These are phyloP conservation scores for Physcomitrium patens DNA, from an alignment of 225 moss, liverwort and hornwort species.

Conservation along the genomic window DNA sequence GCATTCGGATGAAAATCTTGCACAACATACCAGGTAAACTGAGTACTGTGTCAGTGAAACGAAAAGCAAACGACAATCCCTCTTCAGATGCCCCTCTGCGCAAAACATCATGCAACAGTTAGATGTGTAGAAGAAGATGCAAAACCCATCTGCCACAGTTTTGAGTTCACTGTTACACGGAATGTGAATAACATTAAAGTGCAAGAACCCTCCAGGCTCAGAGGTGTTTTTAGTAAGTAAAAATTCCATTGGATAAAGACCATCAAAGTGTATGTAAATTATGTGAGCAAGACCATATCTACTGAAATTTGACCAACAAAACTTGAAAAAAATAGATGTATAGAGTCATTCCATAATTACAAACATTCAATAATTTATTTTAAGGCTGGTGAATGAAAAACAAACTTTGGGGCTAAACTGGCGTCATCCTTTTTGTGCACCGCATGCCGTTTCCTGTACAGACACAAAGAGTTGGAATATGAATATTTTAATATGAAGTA, in stretches of 20 bases:
- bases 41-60: slow-evolving; percentile 95
- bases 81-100: slow-evolving; percentile 85
- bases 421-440: slow-evolving; percentile 54
- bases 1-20: slow-evolving; percentile 20
- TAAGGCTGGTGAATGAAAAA: slow-evolving; percentile 24
- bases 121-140: slow-evolving; percentile 12
- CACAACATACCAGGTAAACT: slow-evolving; percentile 71
- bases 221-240: slow-evolving; percentile 9
- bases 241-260: neutral
- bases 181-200: neutral
- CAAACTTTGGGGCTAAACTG: slow-evolving; percentile 54
- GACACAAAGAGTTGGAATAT: slow-evolving; percentile 24
- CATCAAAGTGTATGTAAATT: slow-evolving; percentile 3
- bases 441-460: slow-evolving; percentile 57
- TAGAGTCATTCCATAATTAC: neutral
- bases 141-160: neutral
- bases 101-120: slow-evolving; percentile 33
- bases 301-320: neutral
- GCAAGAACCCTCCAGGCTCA: slow-evolving; percentile 13
- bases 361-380: neutral
- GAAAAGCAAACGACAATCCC: slow-evolving; percentile 95
- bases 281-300: slow-evolving; percentile 13
- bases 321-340: neutral
- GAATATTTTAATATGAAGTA: slow-evolving; percentile 8
- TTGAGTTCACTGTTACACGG: too few species aligned